These are phyloP conservation scores for Ascoidea tarda DNA, from an alignment of 805 yeast genomes.

Conservation along the genomic window DNA sequence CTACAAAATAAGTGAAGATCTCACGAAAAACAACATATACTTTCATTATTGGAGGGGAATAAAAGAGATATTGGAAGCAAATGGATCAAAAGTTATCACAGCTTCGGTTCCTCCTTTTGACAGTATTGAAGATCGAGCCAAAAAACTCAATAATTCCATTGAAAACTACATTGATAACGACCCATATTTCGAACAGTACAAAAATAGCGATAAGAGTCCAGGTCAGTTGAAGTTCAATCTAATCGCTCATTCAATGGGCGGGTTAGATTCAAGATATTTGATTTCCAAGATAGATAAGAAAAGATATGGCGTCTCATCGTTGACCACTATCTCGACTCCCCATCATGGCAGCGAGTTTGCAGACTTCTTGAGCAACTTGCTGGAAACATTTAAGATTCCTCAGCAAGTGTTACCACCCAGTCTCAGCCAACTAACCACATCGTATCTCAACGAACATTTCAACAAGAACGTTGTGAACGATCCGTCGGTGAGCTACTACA, in stretches of 20 bases:
- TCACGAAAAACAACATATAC: constrained; percentile 21
- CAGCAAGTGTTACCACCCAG: constrained; percentile 21
- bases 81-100: constrained; percentile 56
- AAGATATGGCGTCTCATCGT: constrained; percentile 46
- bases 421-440: constrained; percentile 55
- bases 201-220: constrained; percentile 15
- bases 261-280: constrained; percentile 69
- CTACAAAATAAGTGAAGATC: constrained; percentile 9
- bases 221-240: constrained; percentile 41
- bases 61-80: constrained; percentile 36
- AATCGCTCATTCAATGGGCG: constrained; percentile 92
- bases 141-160: constrained; percentile 37
- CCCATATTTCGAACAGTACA: constrained; percentile 1
- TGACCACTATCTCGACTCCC: constrained; percentile 82
- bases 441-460: constrained; percentile 31
- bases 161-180: constrained; percentile 4
- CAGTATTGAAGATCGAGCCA: constrained; percentile 56
- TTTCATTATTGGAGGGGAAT: constrained; percentile 81
- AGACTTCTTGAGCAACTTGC: constrained; percentile 36
- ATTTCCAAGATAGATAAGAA: constrained; percentile 34
- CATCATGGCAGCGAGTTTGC: constrained; percentile 82
- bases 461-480: constrained; percentile 38
- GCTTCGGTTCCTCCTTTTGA: constrained; percentile 81
- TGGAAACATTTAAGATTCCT: constrained; percentile 6
- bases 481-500: constrained; percentile 56